Percentiles rank a stretch among this genome's conserved stretches.
Evolutionary conservation across 73 alveolate species (phyloP).

Genomic region (Paramecium pentaurelia): DNA sequence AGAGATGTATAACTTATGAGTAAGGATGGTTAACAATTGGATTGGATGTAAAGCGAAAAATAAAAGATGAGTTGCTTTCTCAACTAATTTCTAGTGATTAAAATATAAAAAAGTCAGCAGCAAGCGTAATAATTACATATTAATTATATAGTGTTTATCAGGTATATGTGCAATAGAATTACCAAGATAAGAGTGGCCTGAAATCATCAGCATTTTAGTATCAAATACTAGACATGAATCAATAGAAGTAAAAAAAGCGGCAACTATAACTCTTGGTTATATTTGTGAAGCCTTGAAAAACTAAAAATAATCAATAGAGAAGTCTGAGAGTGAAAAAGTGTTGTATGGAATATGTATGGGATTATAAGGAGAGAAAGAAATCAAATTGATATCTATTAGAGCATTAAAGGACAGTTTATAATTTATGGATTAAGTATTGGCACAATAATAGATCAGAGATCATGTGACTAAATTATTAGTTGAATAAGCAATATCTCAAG

Average conservation of each 20-base stretch:
- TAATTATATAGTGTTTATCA: not conserved
- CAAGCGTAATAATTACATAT: not conserved
- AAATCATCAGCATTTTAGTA: not conserved
- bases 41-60: not conserved
- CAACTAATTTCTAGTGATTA: constrained; percentile 1
- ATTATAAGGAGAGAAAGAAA: not conserved
- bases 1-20: not conserved
- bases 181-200: constrained; percentile 45
- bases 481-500: not conserved
- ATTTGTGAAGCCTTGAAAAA: constrained; percentile 40
- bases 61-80: not conserved
- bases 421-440: not conserved
- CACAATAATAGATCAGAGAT: not conserved
- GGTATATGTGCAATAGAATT: constrained; percentile 43
- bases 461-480: not conserved
- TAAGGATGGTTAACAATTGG: not conserved
- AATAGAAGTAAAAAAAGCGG: constrained; percentile 9
- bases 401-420: not conserved
- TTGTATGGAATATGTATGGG: constrained; percentile 33
- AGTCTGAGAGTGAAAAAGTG: not conserved
- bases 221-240: not conserved
- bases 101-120: not conserved
- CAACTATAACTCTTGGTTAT: constrained; percentile 21
- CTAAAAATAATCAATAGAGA: not conserved
- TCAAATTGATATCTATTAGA: not conserved